Conservation (phyloP, 1,139 yeast species). For the Saccharomyces uvarum region DNA sequence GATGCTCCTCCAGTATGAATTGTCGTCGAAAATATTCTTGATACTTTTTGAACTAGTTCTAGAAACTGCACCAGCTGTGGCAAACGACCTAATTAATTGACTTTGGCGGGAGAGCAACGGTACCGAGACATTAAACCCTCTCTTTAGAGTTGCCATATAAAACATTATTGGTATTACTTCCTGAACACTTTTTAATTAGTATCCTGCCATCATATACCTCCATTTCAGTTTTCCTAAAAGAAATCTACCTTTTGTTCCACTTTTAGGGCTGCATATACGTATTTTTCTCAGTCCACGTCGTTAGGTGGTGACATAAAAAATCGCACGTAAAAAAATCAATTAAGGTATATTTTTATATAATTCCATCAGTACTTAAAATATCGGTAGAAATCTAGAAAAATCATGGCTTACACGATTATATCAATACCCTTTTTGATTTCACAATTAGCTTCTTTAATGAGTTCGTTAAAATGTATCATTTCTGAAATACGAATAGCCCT, state of each 20-base stretch:
- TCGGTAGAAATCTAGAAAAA: background rate
- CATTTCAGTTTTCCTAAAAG: background rate
- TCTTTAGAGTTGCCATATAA: slow-evolving; percentile 5
- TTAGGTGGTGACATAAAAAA: background rate
- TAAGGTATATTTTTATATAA: background rate
- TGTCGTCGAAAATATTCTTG: slow-evolving; percentile 18
- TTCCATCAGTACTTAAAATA: slow-evolving; percentile 4
- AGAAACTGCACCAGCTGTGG: background rate
- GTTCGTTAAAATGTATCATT: slow-evolving; percentile 54
- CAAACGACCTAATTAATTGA: background rate
- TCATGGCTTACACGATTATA: background rate
- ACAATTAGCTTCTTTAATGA: slow-evolving; percentile 55
- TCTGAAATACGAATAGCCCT: slow-evolving; percentile 66
- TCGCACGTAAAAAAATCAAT: background rate
- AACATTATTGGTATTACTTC: background rate
- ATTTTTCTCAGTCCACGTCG: background rate
- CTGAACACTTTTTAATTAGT: background rate
- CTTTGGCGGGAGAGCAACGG: background rate
- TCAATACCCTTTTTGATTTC: slow-evolving; percentile 42
- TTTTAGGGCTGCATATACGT: background rate
- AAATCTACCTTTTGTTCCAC: background rate
- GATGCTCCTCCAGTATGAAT: slow-evolving; percentile 16
- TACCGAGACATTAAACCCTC: slow-evolving; percentile 17
- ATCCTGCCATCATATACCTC: background rate
- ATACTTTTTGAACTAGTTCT: background rate